Evolutionary conservation across 1,284 basidiomycete genomes (phyloP), one percentile per base, ranked within the genome.

Genomic region (Rhodotorula sp.): DNA sequence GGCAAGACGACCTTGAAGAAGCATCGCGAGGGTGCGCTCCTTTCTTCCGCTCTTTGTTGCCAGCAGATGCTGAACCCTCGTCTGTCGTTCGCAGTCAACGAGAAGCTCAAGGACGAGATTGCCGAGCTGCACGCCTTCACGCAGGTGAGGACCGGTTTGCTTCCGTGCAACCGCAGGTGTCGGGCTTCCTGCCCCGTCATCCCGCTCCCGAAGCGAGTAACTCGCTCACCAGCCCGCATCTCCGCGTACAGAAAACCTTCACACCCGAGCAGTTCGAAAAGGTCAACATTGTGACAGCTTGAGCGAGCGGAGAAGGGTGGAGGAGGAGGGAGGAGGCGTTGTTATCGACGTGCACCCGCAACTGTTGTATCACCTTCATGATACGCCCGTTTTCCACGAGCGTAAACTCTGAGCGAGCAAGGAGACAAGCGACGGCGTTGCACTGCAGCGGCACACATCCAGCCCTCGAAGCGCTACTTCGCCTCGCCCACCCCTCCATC

Each of bases 101-200:
- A 82, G 21, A 76, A 80, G 44, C 79, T 83, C 51, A 82, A 82
- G 69, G 80, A 81, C 44, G 81, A 83, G 70, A 83, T 83, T 48
- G 82, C 81, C 2, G 78, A 82, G 71, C 79, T 83, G 54, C 82
- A 83, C 68, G 82, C 82, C 19, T 83, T 83, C 68, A 82, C 81
- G 0, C 82, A 82, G 66, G 75, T 74, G 15, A 9, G 76, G 15
- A 34, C 2, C 29, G 37, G 37, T 17, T 2, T 3, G 21, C 10
- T 37, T n/a, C 15, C 32, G 21, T n/a, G 25, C 4, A 0, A 17
- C n/a, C n/a, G n/a, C n/a, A n/a, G n/a, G n/a, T n/a, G 32, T 22
- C 21, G 29, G 6, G 19, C 32, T 3, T 21, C 3, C 44, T 13
- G 15, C 15, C 44, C 19, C 7, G 53, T 9, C 5, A 29, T 32